A percentile compares a stretch with the other conserved stretches of the same genome.
These are phyloP conservation scores for Nidula microcarpa DNA, from an alignment of 768 basidiomycete genomes.

Conservation along the genomic window DNA sequence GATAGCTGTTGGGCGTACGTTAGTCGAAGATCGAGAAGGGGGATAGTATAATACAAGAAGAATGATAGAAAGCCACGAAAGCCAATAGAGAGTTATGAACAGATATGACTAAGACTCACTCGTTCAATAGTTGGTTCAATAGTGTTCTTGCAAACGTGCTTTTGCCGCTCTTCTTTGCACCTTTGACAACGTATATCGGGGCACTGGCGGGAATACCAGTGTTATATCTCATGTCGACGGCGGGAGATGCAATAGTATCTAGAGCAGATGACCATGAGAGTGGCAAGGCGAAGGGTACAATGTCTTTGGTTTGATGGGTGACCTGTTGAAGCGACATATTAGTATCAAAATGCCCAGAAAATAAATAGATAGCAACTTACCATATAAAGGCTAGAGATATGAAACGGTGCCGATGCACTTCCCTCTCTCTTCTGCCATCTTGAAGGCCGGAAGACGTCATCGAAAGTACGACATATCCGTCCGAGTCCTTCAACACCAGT, in stretches of 20 bases:
- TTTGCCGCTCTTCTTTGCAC: slow-evolving; percentile 86
- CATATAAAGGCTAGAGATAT: slow-evolving; percentile 45
- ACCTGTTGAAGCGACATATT: slow-evolving; percentile 20
- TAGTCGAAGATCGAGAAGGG: too few species aligned
- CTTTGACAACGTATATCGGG: slow-evolving; percentile 66
- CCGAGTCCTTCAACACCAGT: slow-evolving; percentile 70
- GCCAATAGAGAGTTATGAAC: too few species aligned
- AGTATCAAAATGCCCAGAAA: background rate
- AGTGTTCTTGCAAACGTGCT: slow-evolving; percentile 80
- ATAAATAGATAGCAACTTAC: slow-evolving; percentile 26
- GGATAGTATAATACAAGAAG: too few species aligned
- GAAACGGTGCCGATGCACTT: slow-evolving; percentile 29
- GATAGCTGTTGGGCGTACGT: slow-evolving; percentile 44
- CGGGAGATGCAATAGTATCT: slow-evolving; percentile 7
- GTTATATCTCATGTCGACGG: background rate
- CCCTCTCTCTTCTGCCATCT: slow-evolving; percentile 32
- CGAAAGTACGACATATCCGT: slow-evolving; percentile 56
- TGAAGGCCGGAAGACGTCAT: slow-evolving; percentile 57
- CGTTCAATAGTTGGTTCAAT: slow-evolving; percentile 61
- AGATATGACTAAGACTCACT: slow-evolving; percentile 32
- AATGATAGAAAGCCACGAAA: too few species aligned
- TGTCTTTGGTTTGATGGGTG: slow-evolving; percentile 29
- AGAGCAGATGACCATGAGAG: slow-evolving; percentile 36
- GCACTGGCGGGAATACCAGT: background rate
- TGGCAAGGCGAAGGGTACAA: slow-evolving; percentile 31